Percentiles rank a stretch among this genome's conserved stretches.
Evolutionary conservation across 2,329 filamentous ascomycete species (phyloP).

Genomic region (Paraphoma chrysanthemicola): DNA sequence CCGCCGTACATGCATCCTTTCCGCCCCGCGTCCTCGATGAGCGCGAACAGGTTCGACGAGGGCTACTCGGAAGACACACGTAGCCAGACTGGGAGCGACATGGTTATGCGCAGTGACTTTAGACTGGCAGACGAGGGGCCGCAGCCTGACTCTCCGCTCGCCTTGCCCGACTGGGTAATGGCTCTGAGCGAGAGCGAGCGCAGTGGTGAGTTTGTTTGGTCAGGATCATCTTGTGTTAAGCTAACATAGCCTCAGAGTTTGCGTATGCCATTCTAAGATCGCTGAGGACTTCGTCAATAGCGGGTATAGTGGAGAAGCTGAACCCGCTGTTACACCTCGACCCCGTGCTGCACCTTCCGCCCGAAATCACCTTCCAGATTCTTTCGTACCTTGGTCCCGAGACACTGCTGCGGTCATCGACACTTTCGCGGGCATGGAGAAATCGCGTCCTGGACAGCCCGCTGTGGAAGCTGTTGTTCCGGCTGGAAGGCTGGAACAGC

Average conservation of each 20-base stretch:
- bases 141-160: constrained; percentile 38
- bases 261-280: constrained; percentile 79
- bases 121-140: constrained; percentile 43
- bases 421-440: constrained; percentile 83
- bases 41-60: constrained; percentile 69
- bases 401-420: constrained; percentile 80
- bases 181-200: constrained; percentile 61
- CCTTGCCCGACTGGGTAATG: constrained; percentile 63
- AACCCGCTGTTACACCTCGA: constrained; percentile 90
- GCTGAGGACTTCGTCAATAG: constrained; percentile 80
- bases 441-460: constrained; percentile 80
- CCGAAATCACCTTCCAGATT: constrained; percentile 89
- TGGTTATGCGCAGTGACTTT: constrained; percentile 46
- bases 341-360: constrained; percentile 83
- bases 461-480: constrained; percentile 85
- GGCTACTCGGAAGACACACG: constrained; percentile 82
- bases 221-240: neutral
- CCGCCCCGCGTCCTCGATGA: constrained; percentile 46
- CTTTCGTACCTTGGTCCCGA: constrained; percentile 83
- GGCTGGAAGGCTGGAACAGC: constrained; percentile 84
- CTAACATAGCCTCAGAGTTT: constrained; percentile 65
- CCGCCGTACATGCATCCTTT: constrained; percentile 46
- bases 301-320: constrained; percentile 79
- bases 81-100: constrained; percentile 55
- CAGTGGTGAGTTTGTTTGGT: constrained; percentile 54